Evolutionary conservation across 129 eudicot species (phyloP).

Genomic region (Ambrosia artemisiifolia): DNA sequence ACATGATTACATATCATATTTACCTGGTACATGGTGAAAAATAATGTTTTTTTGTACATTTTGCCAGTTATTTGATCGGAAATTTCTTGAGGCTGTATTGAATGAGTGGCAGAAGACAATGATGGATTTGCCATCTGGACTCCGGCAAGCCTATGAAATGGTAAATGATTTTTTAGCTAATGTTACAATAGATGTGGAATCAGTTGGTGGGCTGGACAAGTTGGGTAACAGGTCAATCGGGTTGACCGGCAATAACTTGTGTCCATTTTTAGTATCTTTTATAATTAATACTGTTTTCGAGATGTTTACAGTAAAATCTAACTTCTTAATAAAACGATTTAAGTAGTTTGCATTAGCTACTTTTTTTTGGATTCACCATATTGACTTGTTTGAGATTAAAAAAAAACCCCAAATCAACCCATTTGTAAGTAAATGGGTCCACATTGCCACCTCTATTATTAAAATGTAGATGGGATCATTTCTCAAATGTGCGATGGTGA

Average conservation of each 20-base stretch:
- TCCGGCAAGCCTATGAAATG: conserved; percentile 97
- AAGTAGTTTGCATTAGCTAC: background rate
- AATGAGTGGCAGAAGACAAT: conserved; percentile 98
- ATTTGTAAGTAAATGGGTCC: background rate
- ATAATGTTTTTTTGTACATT: conserved; percentile 16
- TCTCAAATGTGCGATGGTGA: conserved; percentile 22
- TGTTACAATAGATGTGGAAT: background rate
- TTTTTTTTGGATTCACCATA: background rate
- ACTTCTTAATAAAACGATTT: background rate
- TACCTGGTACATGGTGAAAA: background rate
- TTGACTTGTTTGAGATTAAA: conserved; percentile 1
- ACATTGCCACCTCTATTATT: background rate
- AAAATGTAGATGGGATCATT: background rate
- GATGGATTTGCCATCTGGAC: conserved; percentile 96
- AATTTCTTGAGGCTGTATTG: conserved; percentile 83
- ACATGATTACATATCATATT: conserved; percentile 1
- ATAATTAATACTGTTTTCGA: background rate
- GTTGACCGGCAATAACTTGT: background rate
- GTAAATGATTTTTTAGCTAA: conserved; percentile 29
- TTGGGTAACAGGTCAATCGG: background rate
- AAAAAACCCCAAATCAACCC: background rate
- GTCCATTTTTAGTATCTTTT: background rate
- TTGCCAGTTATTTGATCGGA: conserved; percentile 77
- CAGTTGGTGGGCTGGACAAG: background rate
- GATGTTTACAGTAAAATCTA: background rate